Base-by-base conservation (phyloP, 345 rosid genomes). In the Eucalyptus regnans region DNA sequence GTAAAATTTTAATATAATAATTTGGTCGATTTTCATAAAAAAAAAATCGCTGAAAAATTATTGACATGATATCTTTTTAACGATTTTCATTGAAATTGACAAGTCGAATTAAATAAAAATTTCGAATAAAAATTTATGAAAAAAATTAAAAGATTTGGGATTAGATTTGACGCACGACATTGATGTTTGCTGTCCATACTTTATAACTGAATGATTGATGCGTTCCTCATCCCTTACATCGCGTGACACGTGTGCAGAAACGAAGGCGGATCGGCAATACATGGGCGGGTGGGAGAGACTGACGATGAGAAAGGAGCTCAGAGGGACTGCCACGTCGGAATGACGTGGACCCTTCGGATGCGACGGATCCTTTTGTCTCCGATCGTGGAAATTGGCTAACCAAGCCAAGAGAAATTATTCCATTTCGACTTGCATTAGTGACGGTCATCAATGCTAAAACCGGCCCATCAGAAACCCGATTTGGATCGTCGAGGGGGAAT, bases 11-110 rank as follows among this genome's bases (percentile, higher is more conserved):
- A 20, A 76, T 3, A 10, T 20, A 76, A 6, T 7, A 12, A 12
- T 20, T 20, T 20, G 1, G 1, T 76, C 14, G 6, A 71, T 71
- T 37, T 37, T 37, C 8, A 3, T 1, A 2, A 1, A 20, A 71
- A 2, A 1, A 20, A 71, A 71, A 76, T 9, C 1, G 1, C 10
- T 7, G 20, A 52, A 52, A 52, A 52, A 7, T 52, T 18, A 22
- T 52, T 52, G 56, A 9, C 56, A 18, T 17, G 56, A 52, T 17
- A 52, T 52, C 23, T 17, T 17, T 52, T 52, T 17, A 52, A 22
- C 20, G 56, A 3, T 52, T 18, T 18, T 52, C 8, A 17, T 18
- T 52, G 18, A 52, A 52, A 18, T 52, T 52, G 56, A 52, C 4
- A 52, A 52, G 56, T 7, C 8, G 29, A 0, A 23, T 20, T 56